These are phyloP conservation scores for Globisporangium echinulatum DNA, from an alignment of 352 stramenopile genomes.

Conservation along the genomic window DNA sequence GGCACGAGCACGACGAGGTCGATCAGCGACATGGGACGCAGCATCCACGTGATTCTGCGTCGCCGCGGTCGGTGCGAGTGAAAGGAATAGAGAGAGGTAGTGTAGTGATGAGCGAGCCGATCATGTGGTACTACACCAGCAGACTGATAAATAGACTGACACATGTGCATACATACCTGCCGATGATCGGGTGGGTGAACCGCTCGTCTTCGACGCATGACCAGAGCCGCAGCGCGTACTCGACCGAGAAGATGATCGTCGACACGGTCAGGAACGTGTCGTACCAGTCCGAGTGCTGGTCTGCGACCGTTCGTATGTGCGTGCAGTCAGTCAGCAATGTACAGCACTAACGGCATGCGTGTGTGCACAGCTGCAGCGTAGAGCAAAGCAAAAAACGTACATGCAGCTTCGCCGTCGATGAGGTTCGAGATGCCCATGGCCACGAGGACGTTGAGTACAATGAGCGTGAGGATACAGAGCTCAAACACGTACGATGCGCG, in stretches of 20 bases:
- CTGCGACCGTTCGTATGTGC: slow-evolving; percentile 5
- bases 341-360: slow-evolving; percentile 3
- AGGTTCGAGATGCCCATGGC: slow-evolving; percentile 56
- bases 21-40: slow-evolving; percentile 73
- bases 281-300: slow-evolving; percentile 54
- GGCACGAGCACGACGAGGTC: slow-evolving; percentile 68
- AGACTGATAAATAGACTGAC: too few species aligned
- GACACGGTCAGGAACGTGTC: slow-evolving; percentile 73
- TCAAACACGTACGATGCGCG: slow-evolving; percentile 67
- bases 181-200: slow-evolving; percentile 41
- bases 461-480: slow-evolving; percentile 58
- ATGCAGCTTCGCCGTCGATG: slow-evolving; percentile 13
- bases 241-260: slow-evolving; percentile 63
- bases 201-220: slow-evolving; percentile 77
- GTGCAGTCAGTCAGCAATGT: background rate
- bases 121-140: too few species aligned
- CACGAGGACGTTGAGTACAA: slow-evolving; percentile 71
- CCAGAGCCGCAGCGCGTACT: slow-evolving; percentile 72
- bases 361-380: too few species aligned
- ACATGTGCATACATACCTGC: slow-evolving; percentile 24
- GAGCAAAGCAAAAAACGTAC: slow-evolving; percentile 2
- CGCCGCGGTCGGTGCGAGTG: too few species aligned
- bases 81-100: background rate
- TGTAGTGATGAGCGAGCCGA: background rate
- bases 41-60: slow-evolving; percentile 68